Evolutionary conservation across 1,284 basidiomycete genomes (phyloP).

Genomic region (Tetrapyrgos nigripes): DNA sequence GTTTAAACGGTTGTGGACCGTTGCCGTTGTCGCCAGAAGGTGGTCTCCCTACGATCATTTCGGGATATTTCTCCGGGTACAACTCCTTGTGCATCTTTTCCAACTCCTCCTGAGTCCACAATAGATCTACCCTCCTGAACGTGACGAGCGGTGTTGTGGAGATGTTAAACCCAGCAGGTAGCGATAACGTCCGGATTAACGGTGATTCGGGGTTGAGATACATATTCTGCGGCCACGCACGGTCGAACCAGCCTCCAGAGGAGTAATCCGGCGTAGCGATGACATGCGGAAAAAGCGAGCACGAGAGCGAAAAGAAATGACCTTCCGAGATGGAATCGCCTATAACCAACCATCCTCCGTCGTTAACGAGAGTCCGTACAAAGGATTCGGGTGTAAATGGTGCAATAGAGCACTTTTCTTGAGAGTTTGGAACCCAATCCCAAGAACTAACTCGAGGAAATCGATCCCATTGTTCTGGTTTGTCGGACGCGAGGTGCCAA

Average conservation of each 20-base stretch:
- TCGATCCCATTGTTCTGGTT: slow-evolving; percentile 50
- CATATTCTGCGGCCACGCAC: slow-evolving; percentile 67
- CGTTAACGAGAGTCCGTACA: slow-evolving; percentile 62
- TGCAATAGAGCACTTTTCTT: slow-evolving; percentile 45
- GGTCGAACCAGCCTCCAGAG: slow-evolving; percentile 58
- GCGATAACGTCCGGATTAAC: slow-evolving; percentile 44
- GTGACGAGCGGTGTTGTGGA: slow-evolving; percentile 63
- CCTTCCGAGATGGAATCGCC: slow-evolving; percentile 57
- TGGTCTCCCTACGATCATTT: too few relatives aligned
- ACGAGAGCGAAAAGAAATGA: slow-evolving; percentile 75
- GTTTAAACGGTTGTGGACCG: slow-evolving; percentile 27
- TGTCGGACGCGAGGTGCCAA: slow-evolving; percentile 67
- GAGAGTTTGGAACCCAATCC: slow-evolving; percentile 56
- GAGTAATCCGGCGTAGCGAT: slow-evolving; percentile 66
- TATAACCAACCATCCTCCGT: slow-evolving; percentile 71
- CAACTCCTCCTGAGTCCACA: slow-evolving; percentile 58
- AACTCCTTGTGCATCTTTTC: slow-evolving; percentile 45
- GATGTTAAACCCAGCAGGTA: slow-evolving; percentile 61
- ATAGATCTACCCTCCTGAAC: slow-evolving; percentile 67
- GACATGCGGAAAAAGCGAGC: slow-evolving; percentile 68
- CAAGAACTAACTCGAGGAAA: slow-evolving; percentile 59
- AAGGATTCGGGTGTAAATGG: slow-evolving; percentile 48
- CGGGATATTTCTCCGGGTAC: slow-evolving; percentile 26
- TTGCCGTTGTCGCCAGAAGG: background rate
- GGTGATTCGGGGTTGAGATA: slow-evolving; percentile 63